Base-by-base conservation (phyloP, 768 basidiomycete species). In the Neoboletus subvelutipes region DNA sequence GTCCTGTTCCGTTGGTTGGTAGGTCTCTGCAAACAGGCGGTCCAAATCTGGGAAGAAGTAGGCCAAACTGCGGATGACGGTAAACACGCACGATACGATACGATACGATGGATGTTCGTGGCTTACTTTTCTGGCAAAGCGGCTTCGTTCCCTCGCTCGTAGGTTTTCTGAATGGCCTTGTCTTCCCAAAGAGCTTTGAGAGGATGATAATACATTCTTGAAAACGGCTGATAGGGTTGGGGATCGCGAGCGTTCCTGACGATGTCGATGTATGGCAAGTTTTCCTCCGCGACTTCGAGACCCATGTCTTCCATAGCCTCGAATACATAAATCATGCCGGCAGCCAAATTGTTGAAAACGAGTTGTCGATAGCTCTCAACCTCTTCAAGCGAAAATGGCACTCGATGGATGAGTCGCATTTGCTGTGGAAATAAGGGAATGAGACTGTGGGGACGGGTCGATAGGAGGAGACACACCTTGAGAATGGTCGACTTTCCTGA, bases 401-500 rank as follows among this genome's bases (percentile, higher is more conserved):
- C 78, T 56, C 85, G 83, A 74, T 98, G 95, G 49, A 99, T 97
- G 39, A 97, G 78, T 39, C 94, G 87, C 95, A 98, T 98, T 88
- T 98, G 94, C 90, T 94, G 57, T 22, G 24, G 28, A 3, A 43
- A 46, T 37, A 28, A 18, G 6, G 9, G 26, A 15, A 45, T 63
- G 45, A 65, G 53, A 42, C n/a, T 24, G 33, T 12, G 41, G 9
- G 15, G 15, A 49, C 5, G 18, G 5, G 4, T 1, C 10, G 10
- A 37, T 24, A n/a, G n/a, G 42, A n/a, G 24, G 20, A 17, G 29
- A 56, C 48, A 34, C 69, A 88, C 88, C 79, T 94, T 94, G 71
- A 94, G 80, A 66, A 97, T 81, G 10, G 94, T 97, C 7, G 90
- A 92, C 74, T 97, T 98, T 24, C 94, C 94, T 33, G 88, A 91